Evolutionary conservation across 495 filamentous ascomycete genomes (phyloP).

Genomic region (Hypoxylon intermedium): DNA sequence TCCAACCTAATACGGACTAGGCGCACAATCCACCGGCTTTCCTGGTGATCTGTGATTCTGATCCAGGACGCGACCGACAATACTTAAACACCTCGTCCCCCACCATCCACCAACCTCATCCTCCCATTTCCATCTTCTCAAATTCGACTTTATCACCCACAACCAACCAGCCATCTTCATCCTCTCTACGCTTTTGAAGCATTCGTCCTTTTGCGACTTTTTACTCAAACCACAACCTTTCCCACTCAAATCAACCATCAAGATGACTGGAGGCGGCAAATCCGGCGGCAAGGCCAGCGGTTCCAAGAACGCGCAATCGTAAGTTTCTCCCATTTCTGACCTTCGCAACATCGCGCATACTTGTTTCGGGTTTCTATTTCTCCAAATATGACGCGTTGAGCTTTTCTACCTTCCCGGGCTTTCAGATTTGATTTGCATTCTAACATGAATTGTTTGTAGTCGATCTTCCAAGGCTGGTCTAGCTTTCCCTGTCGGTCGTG

Average conservation of each 20-base stretch:
- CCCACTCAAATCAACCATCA: conserved; percentile 61
- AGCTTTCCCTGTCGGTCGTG: conserved; percentile 99
- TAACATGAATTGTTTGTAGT: conserved; percentile 57
- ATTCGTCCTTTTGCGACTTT: conserved; percentile 27
- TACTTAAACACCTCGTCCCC: conserved; percentile 60
- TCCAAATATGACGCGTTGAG: conserved; percentile 14
- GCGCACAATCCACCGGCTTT: conserved; percentile 42
- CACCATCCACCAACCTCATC: conserved; percentile 48
- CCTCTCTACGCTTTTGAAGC: conserved; percentile 26
- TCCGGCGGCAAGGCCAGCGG: conserved; percentile 98
- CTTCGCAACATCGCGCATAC: background rate
- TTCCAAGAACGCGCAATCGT: conserved; percentile 98
- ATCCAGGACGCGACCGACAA: conserved; percentile 54
- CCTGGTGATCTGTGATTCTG: conserved; percentile 57
- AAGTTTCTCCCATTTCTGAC: conserved; percentile 54
- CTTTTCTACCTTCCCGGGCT: conserved; percentile 1
- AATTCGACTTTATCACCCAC: conserved; percentile 29
- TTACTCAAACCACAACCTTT: conserved; percentile 39
- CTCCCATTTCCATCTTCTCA: conserved; percentile 46
- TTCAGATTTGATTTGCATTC: conserved; percentile 31
- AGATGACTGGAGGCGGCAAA: conserved; percentile 98
- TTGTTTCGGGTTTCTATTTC: conserved; percentile 1
- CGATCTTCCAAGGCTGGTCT: conserved; percentile 99
- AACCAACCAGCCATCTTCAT: conserved; percentile 22
- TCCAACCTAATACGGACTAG: conserved; percentile 51